Percentiles rank a stretch among this genome's conserved stretches.
Conservation (phyloP, 345 rosid genomes). For the Brassica nigra region DNA sequence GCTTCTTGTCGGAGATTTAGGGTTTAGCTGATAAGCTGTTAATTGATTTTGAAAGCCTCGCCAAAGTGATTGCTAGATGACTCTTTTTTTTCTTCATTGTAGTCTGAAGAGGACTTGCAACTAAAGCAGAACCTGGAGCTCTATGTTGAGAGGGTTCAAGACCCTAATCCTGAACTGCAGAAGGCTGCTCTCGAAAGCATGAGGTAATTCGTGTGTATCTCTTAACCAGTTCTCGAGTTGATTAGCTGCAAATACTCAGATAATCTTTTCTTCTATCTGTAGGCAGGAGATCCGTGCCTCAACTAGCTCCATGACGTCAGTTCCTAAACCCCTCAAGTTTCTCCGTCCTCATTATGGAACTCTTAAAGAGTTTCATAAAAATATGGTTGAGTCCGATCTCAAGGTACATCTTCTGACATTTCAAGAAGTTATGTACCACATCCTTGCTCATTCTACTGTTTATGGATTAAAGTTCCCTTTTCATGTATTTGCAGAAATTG, state of each 20-base stretch:
- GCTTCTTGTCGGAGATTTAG: constrained; percentile 2
- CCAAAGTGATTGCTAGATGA: background rate
- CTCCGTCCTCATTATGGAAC: constrained; percentile 94
- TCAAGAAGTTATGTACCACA: background rate
- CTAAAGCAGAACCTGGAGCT: constrained; percentile 90
- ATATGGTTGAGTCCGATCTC: constrained; percentile 67
- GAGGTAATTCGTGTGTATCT: constrained; percentile 53
- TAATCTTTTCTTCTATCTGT: constrained; percentile 9
- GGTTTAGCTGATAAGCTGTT: background rate
- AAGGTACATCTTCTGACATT: constrained; percentile 47
- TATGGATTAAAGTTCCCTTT: constrained; percentile 14
- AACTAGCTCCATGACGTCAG: constrained; percentile 96
- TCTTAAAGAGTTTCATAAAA: constrained; percentile 65
- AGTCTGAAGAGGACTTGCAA: constrained; percentile 94
- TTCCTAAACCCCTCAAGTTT: constrained; percentile 94
- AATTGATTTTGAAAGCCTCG: background rate
- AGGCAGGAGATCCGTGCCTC: constrained; percentile 94
- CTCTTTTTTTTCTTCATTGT: constrained; percentile 15
- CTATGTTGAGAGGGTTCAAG: constrained; percentile 92
- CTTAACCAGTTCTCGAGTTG: background rate
- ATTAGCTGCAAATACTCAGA: constrained; percentile 5
- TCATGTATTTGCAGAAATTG: constrained; percentile 58
- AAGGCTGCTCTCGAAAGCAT: constrained; percentile 91
- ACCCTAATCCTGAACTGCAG: constrained; percentile 81
- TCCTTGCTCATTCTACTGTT: background rate